Evolutionary conservation across 805 yeast species (phyloP).

Genomic region (Ogataea kodamae): DNA sequence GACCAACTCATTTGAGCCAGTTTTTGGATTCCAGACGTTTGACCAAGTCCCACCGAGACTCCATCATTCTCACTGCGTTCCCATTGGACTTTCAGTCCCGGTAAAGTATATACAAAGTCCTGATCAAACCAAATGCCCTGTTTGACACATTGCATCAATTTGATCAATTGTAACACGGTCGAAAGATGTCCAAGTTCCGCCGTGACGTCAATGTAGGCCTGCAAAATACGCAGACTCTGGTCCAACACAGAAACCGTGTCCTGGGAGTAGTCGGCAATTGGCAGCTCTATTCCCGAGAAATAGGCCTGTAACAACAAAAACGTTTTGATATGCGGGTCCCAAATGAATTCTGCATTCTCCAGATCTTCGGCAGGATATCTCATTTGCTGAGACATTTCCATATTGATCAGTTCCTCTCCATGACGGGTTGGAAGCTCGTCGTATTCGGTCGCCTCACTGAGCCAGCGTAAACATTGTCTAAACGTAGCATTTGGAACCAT

Average conservation of each 20-base stretch:
- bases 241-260: slow-evolving; percentile 92
- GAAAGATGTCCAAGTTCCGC: slow-evolving; percentile 74
- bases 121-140: slow-evolving; percentile 87
- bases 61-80: slow-evolving; percentile 11
- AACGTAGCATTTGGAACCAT: slow-evolving; percentile 45
- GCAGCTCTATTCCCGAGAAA: slow-evolving; percentile 69
- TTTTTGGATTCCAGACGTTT: slow-evolving; percentile 32
- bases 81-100: slow-evolving; percentile 39
- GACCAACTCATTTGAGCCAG: slow-evolving; percentile 42
- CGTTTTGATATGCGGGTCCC: slow-evolving; percentile 86
- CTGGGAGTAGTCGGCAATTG: slow-evolving; percentile 92
- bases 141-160: slow-evolving; percentile 79
- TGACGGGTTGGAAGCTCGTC: slow-evolving; percentile 88
- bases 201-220: slow-evolving; percentile 87
- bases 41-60: background rate
- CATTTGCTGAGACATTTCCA: slow-evolving; percentile 74
- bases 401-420: slow-evolving; percentile 84
- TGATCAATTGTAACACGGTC: slow-evolving; percentile 59
- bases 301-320: slow-evolving; percentile 70
- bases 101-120: slow-evolving; percentile 56
- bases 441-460: slow-evolving; percentile 67
- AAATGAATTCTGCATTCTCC: slow-evolving; percentile 58
- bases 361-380: slow-evolving; percentile 58
- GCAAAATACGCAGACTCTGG: slow-evolving; percentile 89
- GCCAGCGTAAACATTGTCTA: slow-evolving; percentile 58